Base-by-base conservation (phyloP, 192 early-diverging fungal genomes). In the Backusella morwellensis region DNA sequence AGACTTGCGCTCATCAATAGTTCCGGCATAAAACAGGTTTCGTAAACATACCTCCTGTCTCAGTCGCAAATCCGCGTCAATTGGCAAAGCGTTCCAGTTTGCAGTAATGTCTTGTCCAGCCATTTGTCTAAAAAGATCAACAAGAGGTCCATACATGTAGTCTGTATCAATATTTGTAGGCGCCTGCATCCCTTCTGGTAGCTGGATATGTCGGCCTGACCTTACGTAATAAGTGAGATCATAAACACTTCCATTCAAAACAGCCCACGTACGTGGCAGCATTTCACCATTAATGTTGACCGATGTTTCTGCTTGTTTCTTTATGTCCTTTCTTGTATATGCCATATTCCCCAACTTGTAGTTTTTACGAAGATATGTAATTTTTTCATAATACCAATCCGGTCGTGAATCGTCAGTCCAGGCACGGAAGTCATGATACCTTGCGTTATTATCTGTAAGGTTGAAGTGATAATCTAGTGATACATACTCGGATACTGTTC, bases 21-120 rank as follows among this genome's bases (percentile, higher is more conserved):
- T 90, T 32, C 95, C 97, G n/a, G 93, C 88, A 82, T 94, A 95
- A 84, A 97, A 97, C 3, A 94, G 82, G 47, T 93, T 91, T 26
- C 93, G 87, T 73, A 99, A 79, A 85, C 97, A 99, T 44, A 92
- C 86, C 77, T 85, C 42, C 74, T 91, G 90, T 52, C 82, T 77
- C 6, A 81, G 75, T 73, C 84, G 84, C 36, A 83, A 70, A 3
- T 80, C 77, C 15, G 80, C 1, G 66, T 85, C 85, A 40, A 91
- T 77, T 34, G 88, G 84, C 80, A 91, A 77, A 9, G 72, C 80
- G 74, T 92, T 87, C 85, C 86, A 94, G 80, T 80, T 78, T 7
- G 78, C 66, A 7, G 88, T 90, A 59, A 93, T 91, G 78, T 94
- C 93, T 54, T 82, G 73, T 23, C 92, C 92, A 14, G 87, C 85